Evolutionary conservation across 2,329 filamentous ascomycete species (phyloP), one percentile per base, ranked within the genome.

Genomic region (Sarocladium oryzae): DNA sequence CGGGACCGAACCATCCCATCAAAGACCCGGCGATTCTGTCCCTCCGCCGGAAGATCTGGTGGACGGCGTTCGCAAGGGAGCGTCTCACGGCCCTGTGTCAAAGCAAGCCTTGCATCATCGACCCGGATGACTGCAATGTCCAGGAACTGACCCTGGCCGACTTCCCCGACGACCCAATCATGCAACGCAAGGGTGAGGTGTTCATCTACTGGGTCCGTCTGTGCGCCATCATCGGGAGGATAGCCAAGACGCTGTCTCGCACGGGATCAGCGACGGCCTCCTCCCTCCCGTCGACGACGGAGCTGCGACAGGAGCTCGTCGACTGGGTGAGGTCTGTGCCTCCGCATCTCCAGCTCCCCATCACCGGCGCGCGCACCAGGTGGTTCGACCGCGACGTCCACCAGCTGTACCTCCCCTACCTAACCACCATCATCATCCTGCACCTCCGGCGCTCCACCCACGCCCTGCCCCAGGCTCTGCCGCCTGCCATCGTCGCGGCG

Each of bases 191-290:
- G 46, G 70, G 67, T 0, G 61, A 67, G 10, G 60, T 71, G 8
- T 73, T 73, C 49, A 66, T 71, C 16, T 58, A 69, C 41, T 73
- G 70, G 69, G 66, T 72, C 13, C 63, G 63, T 0, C 59, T 73
- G 1, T 71, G 68, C 20, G 64, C 56, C 15, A 67, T 71, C 16
- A 66, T 73, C 21, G 70, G 70, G 4, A 62, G 57, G 7, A 57
- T 73, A 5, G 68, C 68, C 3, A 70, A 72, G 51, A 61, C 61
- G 43, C 57, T 72, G 1, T 64, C 63, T 1, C 65, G 61, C 1
- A 58, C 58, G 0, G 40, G 40, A 4, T 43, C 40, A 8, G 11
- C 40, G 40, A 26, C 40, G 13, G 21, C 40, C 4, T 26, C 40
- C 55, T 54, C 45, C 10, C 52, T 30, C 3, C 49, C 28, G 9